Evolutionary conservation across 352 stramenopile genomes (phyloP), one percentile per base, ranked within the genome.

Genomic region (Plasmopara viticola): DNA sequence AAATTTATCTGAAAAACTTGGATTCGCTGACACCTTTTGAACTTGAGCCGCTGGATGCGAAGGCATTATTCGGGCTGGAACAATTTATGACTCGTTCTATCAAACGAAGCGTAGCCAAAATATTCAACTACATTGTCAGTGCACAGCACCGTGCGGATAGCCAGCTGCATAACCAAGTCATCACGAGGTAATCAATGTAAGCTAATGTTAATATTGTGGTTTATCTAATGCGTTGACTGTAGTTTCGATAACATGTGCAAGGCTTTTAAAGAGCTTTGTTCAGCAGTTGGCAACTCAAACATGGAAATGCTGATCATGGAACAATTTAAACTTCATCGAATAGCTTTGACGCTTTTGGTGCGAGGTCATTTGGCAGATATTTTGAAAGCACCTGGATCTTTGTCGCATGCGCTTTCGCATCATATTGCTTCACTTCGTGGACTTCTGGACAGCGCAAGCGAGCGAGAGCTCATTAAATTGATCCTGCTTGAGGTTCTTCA

Each of bases 261-360:
- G 43, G 53, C 39, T 20, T 5, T 67, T 10, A 61, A 57, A 13
- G 13, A 53, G 40, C 28, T 78, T n/a, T 58, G 59, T n/a, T 58
- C 37, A 9, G 18, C 44, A 18, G 33, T 31, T n/a, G 15, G 20
- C 9, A 17, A 45, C 6, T 49, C 13, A 15, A 60, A 72, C 44
- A 41, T 56, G 30, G 66, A 84, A 48, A 34, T 45, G 5, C 29
- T 82, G 15, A 51, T 71, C 9, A 7, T 82, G 12, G 64, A 70
- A 40, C 71, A 84, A 56, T 72, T 66, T 31, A 54, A 67, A 44
- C 49, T 82, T 45, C 59, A 71, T 48, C 68, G 74, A 44, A 76
- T 84, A 58, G 44, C 57, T 34, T 62, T 82, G 17, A 44, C 56
- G 9, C 44, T 84, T 15, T 54, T 45, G 12, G 57, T 60, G 18